Conservation (phyloP, 495 filamentous ascomycete species). For the Penicillium coprophilum region DNA sequence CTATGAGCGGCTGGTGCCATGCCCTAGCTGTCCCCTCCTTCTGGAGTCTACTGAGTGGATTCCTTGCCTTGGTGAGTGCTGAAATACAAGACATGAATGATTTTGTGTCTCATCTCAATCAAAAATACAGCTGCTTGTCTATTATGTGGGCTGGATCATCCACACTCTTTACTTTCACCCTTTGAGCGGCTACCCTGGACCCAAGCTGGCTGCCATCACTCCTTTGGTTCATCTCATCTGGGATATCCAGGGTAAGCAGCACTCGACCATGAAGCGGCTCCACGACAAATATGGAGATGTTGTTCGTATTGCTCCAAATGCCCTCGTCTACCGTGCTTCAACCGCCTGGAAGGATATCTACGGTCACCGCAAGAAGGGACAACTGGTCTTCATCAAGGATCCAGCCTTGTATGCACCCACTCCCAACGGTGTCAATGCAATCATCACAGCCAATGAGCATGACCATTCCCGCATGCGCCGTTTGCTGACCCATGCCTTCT, state of each 20-base stretch:
- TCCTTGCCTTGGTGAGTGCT: slow-evolving; percentile 9
- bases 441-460: slow-evolving; percentile 39
- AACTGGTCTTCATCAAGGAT: slow-evolving; percentile 36
- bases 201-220: slow-evolving; percentile 20
- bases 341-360: slow-evolving; percentile 61
- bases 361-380: slow-evolving; percentile 44
- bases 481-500: slow-evolving; percentile 51
- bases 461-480: slow-evolving; percentile 49
- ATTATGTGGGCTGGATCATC: slow-evolving; percentile 6
- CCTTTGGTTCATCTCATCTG: slow-evolving; percentile 19
- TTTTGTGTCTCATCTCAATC: neutral
- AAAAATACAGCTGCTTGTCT: slow-evolving; percentile 7
- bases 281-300: slow-evolving; percentile 55
- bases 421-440: slow-evolving; percentile 27
- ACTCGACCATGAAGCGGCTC: slow-evolving; percentile 33
- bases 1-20: neutral
- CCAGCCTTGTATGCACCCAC: slow-evolving; percentile 29
- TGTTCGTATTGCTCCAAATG: slow-evolving; percentile 54
- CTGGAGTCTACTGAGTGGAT: slow-evolving; percentile 1
- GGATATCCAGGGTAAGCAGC: slow-evolving; percentile 25
- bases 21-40: neutral
- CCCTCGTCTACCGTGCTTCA: slow-evolving; percentile 50
- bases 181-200: slow-evolving; percentile 22
- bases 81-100: neutral
- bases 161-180: slow-evolving; percentile 20